These are phyloP conservation scores for Phytophthora cajani DNA, from an alignment of 352 stramenopile species.

Conservation along the genomic window DNA sequence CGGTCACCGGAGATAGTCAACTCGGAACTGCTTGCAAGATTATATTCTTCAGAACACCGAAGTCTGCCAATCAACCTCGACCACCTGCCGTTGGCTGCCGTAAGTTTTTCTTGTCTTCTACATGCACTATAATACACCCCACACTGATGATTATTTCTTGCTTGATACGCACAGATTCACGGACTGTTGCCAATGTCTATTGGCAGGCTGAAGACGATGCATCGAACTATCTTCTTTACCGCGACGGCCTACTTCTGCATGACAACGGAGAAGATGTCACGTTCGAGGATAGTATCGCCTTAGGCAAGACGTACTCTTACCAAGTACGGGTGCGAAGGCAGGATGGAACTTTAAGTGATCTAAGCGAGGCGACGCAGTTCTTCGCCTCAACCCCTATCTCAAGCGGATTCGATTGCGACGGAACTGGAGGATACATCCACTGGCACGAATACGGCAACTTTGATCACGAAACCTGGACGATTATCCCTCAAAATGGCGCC, in stretches of 20 bases:
- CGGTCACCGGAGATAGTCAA: constrained; percentile 34
- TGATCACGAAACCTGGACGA: constrained; percentile 47
- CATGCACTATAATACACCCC: not conserved
- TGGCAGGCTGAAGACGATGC: constrained; percentile 40
- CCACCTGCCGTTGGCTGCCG: constrained; percentile 57
- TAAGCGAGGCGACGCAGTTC: constrained; percentile 45
- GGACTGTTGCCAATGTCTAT: constrained; percentile 36
- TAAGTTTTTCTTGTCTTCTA: constrained; percentile 27
- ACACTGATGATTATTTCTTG: constrained; percentile 1
- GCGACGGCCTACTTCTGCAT: constrained; percentile 29
- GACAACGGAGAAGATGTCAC: constrained; percentile 39
- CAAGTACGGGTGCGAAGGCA: constrained; percentile 30
- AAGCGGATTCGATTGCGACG: constrained; percentile 39
- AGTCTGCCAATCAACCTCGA: constrained; percentile 41
- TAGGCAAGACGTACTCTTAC: constrained; percentile 54
- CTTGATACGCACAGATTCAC: constrained; percentile 36
- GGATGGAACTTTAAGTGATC: constrained; percentile 26
- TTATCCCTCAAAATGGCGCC: constrained; percentile 30
- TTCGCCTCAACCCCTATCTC: constrained; percentile 8
- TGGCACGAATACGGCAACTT: constrained; percentile 50
- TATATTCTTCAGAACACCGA: constrained; percentile 52
- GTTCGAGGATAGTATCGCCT: constrained; percentile 42
- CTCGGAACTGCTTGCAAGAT: constrained; percentile 42
- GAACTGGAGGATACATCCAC: constrained; percentile 41
- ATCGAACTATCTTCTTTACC: constrained; percentile 47